Percentiles rank a stretch among this genome's conserved stretches.
Conservation (phyloP, 2,329 filamentous ascomycete species). For the Colletotrichum sp. region DNA sequence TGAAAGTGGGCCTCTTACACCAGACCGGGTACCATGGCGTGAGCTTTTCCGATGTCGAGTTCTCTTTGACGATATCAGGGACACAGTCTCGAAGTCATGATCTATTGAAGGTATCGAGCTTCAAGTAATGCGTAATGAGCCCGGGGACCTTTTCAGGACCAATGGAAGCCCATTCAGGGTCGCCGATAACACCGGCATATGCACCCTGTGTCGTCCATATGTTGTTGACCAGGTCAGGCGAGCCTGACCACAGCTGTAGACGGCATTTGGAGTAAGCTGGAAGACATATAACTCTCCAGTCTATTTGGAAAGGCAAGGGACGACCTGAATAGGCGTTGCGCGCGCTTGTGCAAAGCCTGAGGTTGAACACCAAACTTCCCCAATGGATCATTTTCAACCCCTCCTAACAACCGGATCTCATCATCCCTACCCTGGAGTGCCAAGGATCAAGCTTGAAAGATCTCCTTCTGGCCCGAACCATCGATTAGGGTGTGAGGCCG, state of each 20-base stretch:
- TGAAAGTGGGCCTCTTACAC: conserved; percentile 69
- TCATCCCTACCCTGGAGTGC: not conserved
- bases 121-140: conserved; percentile 39
- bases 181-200: conserved; percentile 41
- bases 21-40: conserved; percentile 65
- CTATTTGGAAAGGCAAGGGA: conserved; percentile 50
- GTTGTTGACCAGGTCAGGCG: conserved; percentile 49
- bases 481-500: not conserved
- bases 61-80: conserved; percentile 56
- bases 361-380: not conserved
- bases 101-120: conserved; percentile 43
- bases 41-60: conserved; percentile 52
- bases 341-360: not conserved
- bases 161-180: conserved; percentile 16
- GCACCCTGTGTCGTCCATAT: conserved; percentile 48
- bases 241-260: conserved; percentile 43
- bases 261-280: conserved; percentile 56
- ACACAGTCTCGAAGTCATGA: conserved; percentile 51
- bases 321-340: conserved; percentile 50
- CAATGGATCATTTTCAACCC: not conserved
- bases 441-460: not conserved
- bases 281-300: conserved; percentile 58
- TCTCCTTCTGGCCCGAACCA: not conserved
- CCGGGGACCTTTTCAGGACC: conserved; percentile 25
- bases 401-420: not conserved